Base-by-base conservation (phyloP, 2,329 filamentous ascomycete genomes). In the Karstenula rhodostoma region DNA sequence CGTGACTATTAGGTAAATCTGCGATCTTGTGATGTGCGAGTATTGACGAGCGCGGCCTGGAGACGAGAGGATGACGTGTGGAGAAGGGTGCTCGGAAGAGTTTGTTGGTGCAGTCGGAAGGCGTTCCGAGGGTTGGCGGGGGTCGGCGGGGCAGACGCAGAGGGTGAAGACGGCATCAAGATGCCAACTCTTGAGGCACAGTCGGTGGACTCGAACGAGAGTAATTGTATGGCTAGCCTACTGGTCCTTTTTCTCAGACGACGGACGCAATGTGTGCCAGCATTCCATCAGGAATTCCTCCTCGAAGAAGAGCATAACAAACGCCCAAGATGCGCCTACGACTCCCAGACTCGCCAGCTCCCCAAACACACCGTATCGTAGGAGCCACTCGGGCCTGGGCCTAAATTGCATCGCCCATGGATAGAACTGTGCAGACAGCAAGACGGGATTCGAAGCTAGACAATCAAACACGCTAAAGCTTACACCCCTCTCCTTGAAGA, bases 301-400 rank as follows among this genome's bases (percentile, higher is more conserved):
- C 61, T 78, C 77, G 32, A 71, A 73, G 29, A 69, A 69, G 1
- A 77, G 57, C 23, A 83, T 68, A 27, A 46, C 74, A 67, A 6
- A 73, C 43, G 3, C 67, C 77, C 60, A 80, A 79, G 0, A 70
- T 49, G 0, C 76, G n/a, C 73, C 78, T 40, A 81, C 62, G 4
- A 49, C 66, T 7, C 78, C 79, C 29, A 79, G 73, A 13, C 73
- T 70, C 1, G 75, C 67, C 37, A 83, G 62, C 56, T 83, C 78
- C n/a, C 78, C 80, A 8, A 82, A 25, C 8, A 80, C 54, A 0
- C 80, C 80, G 61, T 79, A 79, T 37, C 59, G 59, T 12, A 55
- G 61, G 22, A 81, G 68, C 48, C 67, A 67, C 19, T 43, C 43
- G 29, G 62, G 60, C 6, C 56, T 67, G 15, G 70, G 67, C 22